A percentile compares a stretch with the other conserved stretches of the same genome.
Conservation (phyloP, 768 basidiomycete genomes). For the Lactarius tabidus region DNA sequence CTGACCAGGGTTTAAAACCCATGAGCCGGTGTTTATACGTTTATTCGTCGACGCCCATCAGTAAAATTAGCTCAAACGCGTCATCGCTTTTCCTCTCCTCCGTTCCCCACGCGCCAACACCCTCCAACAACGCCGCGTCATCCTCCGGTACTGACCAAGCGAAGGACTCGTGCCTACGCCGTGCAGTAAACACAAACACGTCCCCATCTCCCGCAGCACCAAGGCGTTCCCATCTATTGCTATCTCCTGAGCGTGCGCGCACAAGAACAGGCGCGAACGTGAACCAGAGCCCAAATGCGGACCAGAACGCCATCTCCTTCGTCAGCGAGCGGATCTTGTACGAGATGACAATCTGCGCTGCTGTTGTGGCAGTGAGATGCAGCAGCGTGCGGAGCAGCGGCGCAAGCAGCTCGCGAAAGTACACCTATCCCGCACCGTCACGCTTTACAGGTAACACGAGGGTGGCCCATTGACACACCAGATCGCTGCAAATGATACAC, state of each 20-base stretch:
- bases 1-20: no score
- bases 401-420: slow-evolving; percentile 78
- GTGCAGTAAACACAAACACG: slow-evolving; percentile 60
- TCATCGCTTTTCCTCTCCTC: slow-evolving; percentile 52
- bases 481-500: slow-evolving; percentile 79
- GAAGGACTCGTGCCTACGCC: slow-evolving; percentile 54
- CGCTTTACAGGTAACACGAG: not conserved
- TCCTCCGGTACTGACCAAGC: slow-evolving; percentile 48
- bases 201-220: slow-evolving; percentile 26
- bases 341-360: slow-evolving; percentile 52
- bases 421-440: slow-evolving; percentile 50
- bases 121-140: slow-evolving; percentile 55
- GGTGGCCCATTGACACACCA: slow-evolving; percentile 48
- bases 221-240: slow-evolving; percentile 27
- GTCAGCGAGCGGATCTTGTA: slow-evolving; percentile 72
- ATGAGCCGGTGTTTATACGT: not conserved
- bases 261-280: slow-evolving; percentile 52
- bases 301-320: slow-evolving; percentile 76
- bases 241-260: slow-evolving; percentile 24
- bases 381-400: slow-evolving; percentile 73
- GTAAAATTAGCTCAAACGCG: slow-evolving; percentile 64
- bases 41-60: slow-evolving; percentile 35
- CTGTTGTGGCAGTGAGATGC: slow-evolving; percentile 46
- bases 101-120: slow-evolving; percentile 49
- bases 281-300: slow-evolving; percentile 78